phyloP scores from a whole-genome alignment of 805 yeast species.

The Diddensiella caesifluorescens region DNA sequence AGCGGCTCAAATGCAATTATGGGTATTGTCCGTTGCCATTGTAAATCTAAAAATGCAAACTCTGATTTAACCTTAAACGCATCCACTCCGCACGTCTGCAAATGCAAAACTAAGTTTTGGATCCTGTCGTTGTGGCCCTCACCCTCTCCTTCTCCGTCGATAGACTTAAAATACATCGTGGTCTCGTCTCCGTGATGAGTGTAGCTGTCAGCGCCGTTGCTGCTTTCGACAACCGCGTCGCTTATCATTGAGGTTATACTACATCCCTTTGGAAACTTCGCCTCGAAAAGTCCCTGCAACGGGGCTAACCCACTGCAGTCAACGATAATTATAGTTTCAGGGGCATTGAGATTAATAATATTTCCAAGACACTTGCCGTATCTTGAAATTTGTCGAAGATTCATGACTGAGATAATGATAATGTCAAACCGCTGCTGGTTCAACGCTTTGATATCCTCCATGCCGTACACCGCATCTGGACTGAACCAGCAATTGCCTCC shows the following conservation, averaged over 20 bases:
- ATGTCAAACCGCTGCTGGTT: conserved; percentile 1
- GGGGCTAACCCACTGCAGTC: conserved; percentile 9
- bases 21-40: conserved; percentile 83
- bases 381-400: conserved; percentile 6
- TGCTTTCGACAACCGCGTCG: conserved; percentile 3
- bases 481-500: not conserved
- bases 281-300: not conserved
- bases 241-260: conserved; percentile 3
- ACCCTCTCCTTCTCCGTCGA: not conserved
- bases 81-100: conserved; percentile 23
- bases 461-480: not conserved
- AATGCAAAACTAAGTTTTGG: conserved; percentile 11
- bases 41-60: conserved; percentile 35
- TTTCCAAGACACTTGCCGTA: conserved; percentile 3
- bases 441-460: not conserved
- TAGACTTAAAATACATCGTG: not conserved
- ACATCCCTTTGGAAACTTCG: conserved; percentile 4
- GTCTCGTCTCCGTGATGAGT: conserved; percentile 1
- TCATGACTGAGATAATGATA: conserved; percentile 8
- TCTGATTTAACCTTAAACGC: conserved; percentile 10
- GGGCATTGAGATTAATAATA: not conserved
- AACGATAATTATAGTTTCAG: conserved; percentile 3
- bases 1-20: conserved; percentile 73
- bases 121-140: too few species aligned
- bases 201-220: not conserved